phyloP scores from a whole-genome alignment of 2,329 filamentous ascomycete species.

The Diaporthe humulicola region DNA sequence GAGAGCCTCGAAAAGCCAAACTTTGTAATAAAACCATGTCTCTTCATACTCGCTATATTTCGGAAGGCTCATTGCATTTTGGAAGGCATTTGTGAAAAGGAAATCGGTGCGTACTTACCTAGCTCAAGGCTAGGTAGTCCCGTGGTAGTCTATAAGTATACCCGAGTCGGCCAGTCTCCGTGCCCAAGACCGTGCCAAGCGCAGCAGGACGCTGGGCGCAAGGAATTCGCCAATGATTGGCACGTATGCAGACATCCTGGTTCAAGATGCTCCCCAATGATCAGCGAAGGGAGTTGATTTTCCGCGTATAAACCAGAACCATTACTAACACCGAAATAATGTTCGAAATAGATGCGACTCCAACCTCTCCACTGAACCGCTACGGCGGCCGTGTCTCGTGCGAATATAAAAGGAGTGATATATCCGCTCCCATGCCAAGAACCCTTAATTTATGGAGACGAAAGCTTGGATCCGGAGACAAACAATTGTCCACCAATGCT shows the following conservation, averaged over 20 bases:
- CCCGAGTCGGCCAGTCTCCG: not conserved
- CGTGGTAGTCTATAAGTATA: not conserved
- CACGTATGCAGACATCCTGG: not conserved
- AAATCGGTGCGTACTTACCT: no score
- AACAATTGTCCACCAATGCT: not conserved
- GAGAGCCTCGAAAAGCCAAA: no score
- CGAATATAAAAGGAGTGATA: not conserved
- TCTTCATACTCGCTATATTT: no score
- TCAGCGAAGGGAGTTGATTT: slow-evolving; percentile 3
- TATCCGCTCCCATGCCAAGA: slow-evolving; percentile 3
- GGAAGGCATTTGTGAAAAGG: no score
- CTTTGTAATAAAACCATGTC: no score
- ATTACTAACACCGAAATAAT: not conserved
- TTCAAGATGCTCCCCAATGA: not conserved
- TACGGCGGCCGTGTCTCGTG: not conserved
- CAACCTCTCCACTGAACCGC: not conserved
- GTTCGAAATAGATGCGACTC: not conserved
- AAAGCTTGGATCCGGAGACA: not conserved
- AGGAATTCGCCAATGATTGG: not conserved
- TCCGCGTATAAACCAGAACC: not conserved
- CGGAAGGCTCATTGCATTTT: no score
- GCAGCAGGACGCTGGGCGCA: not conserved
- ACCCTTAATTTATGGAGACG: not conserved
- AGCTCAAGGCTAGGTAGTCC: not conserved
- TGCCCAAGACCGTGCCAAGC: not conserved